Evolutionary conservation across 2,329 filamentous ascomycete species (phyloP).

Genomic region (Paracorniculantispora psalliotae): DNA sequence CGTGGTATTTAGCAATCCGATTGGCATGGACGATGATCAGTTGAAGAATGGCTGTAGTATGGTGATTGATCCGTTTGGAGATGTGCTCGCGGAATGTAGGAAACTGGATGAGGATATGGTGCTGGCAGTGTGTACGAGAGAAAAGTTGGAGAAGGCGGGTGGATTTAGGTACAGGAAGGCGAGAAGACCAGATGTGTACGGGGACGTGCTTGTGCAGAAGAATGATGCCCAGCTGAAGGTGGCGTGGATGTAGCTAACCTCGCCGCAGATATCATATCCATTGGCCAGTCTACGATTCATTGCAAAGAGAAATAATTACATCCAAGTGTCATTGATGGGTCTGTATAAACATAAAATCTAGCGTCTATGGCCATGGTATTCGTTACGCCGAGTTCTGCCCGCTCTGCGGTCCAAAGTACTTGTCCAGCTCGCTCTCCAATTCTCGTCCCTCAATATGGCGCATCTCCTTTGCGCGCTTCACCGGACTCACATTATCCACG

Average conservation of each 20-base stretch:
- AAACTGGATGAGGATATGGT: slow-evolving; percentile 16
- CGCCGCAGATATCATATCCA: too few relatives aligned
- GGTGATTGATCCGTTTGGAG: slow-evolving; percentile 18
- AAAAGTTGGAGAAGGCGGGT: slow-evolving; percentile 16
- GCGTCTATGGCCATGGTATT: background rate
- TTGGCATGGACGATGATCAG: slow-evolving; percentile 18
- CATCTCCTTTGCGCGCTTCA: slow-evolving; percentile 25
- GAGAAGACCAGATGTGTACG: slow-evolving; percentile 16
- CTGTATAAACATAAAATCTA: too few relatives aligned
- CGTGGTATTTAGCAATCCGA: slow-evolving; percentile 19
- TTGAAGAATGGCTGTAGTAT: slow-evolving; percentile 20
- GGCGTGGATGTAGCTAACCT: slow-evolving; percentile 16
- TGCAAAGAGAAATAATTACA: too few relatives aligned
- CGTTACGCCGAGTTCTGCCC: background rate
- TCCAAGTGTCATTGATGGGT: too few relatives aligned
- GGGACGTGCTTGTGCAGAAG: slow-evolving; percentile 10
- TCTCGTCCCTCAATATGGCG: slow-evolving; percentile 21
- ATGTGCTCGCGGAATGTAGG: slow-evolving; percentile 17
- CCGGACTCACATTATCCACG: slow-evolving; percentile 22
- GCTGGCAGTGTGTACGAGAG: slow-evolving; percentile 16
- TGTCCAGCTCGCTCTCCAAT: slow-evolving; percentile 24
- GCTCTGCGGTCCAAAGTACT: slow-evolving; percentile 21
- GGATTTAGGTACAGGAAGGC: slow-evolving; percentile 17
- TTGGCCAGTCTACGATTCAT: too few relatives aligned
- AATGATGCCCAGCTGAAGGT: slow-evolving; percentile 16